Conservation (phyloP, 2,329 filamentous ascomycete genomes). For the Aspergillus sp. region DNA sequence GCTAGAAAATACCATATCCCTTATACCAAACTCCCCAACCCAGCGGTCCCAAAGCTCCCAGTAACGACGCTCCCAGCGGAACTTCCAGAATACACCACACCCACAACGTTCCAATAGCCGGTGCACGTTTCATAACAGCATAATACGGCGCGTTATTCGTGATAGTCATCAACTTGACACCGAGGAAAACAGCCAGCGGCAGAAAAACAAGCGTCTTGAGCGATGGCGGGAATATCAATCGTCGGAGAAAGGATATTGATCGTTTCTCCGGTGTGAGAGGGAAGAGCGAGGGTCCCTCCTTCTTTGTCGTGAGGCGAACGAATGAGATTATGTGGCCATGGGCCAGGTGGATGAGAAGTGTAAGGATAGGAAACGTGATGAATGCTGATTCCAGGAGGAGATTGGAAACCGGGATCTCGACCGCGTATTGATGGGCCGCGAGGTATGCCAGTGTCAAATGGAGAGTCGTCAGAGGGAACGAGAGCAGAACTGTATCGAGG, state of each 20-base stretch:
- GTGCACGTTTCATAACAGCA: conserved; percentile 83
- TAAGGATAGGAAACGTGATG: conserved; percentile 37
- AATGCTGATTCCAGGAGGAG: conserved; percentile 31
- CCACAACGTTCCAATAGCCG: conserved; percentile 85
- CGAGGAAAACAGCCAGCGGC: conserved; percentile 37
- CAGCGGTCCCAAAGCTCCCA: conserved; percentile 47
- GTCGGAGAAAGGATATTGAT: conserved; percentile 20
- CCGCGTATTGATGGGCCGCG: conserved; percentile 42
- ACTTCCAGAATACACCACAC: conserved; percentile 89
- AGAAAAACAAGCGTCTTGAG: conserved; percentile 28
- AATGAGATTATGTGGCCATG: conserved; percentile 40
- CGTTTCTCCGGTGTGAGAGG: conserved; percentile 20
- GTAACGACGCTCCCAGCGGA: conserved; percentile 59
- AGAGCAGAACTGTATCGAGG: conserved; percentile 39
- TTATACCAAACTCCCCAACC: conserved; percentile 49
- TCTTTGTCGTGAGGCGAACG: conserved; percentile 5
- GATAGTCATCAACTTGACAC: conserved; percentile 73
- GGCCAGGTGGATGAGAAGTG: conserved; percentile 38
- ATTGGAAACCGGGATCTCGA: conserved; percentile 26
- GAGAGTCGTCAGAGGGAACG: conserved; percentile 36
- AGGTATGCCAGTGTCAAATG: conserved; percentile 42
- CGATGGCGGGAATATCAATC: conserved; percentile 27
- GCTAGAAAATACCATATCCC: conserved; percentile 41
- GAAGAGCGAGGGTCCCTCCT: conserved; percentile 14
- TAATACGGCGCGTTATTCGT: conserved; percentile 77